Percentiles rank a stretch among this genome's conserved stretches.
phyloP scores from a whole-genome alignment of 208 protist species.

The Trypanosoma mega region DNA sequence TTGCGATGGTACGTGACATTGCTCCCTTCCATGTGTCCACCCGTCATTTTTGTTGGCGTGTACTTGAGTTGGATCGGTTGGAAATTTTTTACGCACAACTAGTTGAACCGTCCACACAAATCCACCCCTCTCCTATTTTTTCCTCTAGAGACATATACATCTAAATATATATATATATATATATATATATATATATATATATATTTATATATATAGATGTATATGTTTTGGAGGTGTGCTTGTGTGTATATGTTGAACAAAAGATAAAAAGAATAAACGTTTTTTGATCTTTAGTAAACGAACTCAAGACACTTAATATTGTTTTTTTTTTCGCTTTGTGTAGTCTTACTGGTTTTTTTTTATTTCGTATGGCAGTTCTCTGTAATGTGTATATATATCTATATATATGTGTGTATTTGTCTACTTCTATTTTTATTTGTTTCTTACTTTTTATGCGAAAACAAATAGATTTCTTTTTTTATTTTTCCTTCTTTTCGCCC shows the following conservation, averaged over 20 bases:
- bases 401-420: slow-evolving; percentile 22
- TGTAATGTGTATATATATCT: slow-evolving; percentile 4
- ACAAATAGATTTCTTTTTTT: background rate
- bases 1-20: slow-evolving; percentile 33
- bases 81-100: slow-evolving; percentile 87
- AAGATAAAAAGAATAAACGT: too few species aligned
- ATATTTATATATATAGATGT: background rate
- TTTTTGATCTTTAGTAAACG: too few species aligned
- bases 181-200: background rate
- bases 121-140: too few species aligned
- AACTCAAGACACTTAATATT: too few species aligned
- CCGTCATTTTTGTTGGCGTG: slow-evolving; percentile 38
- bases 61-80: slow-evolving; percentile 75
- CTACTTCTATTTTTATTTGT: background rate
- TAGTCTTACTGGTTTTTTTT: slow-evolving; percentile 5
- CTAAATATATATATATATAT: slow-evolving; percentile 3
- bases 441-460: slow-evolving; percentile 6
- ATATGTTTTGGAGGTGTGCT: too few species aligned
- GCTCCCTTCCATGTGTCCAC: slow-evolving; percentile 29
- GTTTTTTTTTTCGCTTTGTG: slow-evolving; percentile 15
- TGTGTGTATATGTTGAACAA: too few species aligned
- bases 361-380: background rate
- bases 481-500: background rate
- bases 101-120: slow-evolving; percentile 2
- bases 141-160: too few species aligned